Conservation (phyloP, 2,329 filamentous ascomycete genomes). For the Tolypocladium inflatum region DNA sequence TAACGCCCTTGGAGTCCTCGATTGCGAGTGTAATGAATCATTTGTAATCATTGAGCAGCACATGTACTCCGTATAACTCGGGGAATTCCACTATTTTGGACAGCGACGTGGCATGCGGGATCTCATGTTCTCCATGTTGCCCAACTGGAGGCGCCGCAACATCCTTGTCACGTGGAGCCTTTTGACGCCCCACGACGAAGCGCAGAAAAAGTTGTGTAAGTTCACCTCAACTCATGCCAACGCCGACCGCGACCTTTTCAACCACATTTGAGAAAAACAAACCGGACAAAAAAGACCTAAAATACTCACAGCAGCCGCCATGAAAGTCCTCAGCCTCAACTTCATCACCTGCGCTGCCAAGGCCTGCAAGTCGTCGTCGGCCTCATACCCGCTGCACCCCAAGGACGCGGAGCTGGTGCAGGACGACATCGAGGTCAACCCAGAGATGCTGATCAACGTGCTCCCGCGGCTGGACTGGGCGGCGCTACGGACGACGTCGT, state of each 20-base stretch:
- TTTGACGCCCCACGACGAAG: neutral
- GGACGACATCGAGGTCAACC: conserved; percentile 75
- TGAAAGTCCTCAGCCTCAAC: conserved; percentile 95
- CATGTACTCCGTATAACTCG: neutral
- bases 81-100: neutral
- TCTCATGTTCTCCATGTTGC: neutral
- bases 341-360: conserved; percentile 96
- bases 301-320: conserved; percentile 25
- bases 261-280: neutral
- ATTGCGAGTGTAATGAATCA: neutral
- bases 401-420: conserved; percentile 85
- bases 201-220: conserved; percentile 22
- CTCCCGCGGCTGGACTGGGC: conserved; percentile 84
- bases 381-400: conserved; percentile 85
- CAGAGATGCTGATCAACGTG: conserved; percentile 73
- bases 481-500: conserved; percentile 63
- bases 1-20: neutral
- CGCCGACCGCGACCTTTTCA: neutral
- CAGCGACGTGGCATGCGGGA: neutral
- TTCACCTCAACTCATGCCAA: conserved; percentile 1
- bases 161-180: conserved; percentile 6
- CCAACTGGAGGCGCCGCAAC: neutral
- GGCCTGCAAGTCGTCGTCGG: conserved; percentile 72
- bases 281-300: neutral
- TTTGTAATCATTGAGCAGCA: neutral